Evolutionary conservation across 2,329 filamentous ascomycete genomes (phyloP).

Genomic region (Aureobasidium leucospermi): DNA sequence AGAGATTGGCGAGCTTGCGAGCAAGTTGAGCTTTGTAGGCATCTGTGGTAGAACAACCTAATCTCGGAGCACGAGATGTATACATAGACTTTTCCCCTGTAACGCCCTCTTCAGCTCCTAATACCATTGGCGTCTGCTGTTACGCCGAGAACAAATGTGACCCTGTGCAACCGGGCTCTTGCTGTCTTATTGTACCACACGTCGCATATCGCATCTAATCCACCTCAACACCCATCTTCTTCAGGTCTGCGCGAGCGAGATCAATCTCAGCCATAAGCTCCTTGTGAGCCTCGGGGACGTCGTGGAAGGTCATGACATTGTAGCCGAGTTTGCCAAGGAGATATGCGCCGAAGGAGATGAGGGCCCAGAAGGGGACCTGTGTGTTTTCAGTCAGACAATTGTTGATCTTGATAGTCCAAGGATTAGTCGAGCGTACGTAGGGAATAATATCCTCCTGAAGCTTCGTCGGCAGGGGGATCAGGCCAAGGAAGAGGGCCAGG

Average conservation of each 20-base stretch:
- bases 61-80: constrained; percentile 8
- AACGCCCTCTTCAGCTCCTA: not conserved
- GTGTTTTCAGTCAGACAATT: not conserved
- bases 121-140: constrained; percentile 1
- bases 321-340: constrained; percentile 86
- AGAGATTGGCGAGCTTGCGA: constrained; percentile 17
- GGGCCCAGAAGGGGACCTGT: constrained; percentile 85
- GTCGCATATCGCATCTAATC: constrained; percentile 44
- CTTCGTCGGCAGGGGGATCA: constrained; percentile 70
- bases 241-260: constrained; percentile 65
- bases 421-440: constrained; percentile 56
- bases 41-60: constrained; percentile 1
- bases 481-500: constrained; percentile 73
- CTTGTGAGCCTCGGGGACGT: constrained; percentile 82
- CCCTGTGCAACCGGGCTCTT: not conserved
- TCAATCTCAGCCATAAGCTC: constrained; percentile 84
- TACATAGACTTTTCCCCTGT: not conserved
- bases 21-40: constrained; percentile 8
- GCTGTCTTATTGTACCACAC: no score
- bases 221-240: constrained; percentile 67
- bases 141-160: not conserved
- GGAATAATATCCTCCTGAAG: constrained; percentile 83
- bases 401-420: constrained; percentile 1
- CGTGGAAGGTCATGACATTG: constrained; percentile 94
- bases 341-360: constrained; percentile 86